Percentiles rank a stretch among this genome's conserved stretches.
These are phyloP conservation scores for Annulohypoxylon nitens DNA, from an alignment of 495 filamentous ascomycete genomes.

Conservation along the genomic window DNA sequence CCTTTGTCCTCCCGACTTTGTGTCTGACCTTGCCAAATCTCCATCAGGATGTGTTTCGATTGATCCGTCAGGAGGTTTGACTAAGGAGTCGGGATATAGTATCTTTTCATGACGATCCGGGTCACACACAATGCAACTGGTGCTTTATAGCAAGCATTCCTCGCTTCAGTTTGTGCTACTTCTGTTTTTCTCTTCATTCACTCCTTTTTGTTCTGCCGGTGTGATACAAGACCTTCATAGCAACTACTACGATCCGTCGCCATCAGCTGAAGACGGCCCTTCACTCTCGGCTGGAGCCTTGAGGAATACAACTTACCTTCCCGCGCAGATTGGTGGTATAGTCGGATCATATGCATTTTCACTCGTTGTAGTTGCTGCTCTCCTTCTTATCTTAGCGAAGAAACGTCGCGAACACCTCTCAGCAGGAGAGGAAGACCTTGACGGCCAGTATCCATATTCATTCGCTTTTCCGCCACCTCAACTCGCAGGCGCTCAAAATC, in stretches of 20 bases:
- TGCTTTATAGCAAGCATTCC: conserved; percentile 50
- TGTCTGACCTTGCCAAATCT: conserved; percentile 54
- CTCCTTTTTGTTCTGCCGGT: conserved; percentile 53
- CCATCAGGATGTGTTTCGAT: conserved; percentile 63
- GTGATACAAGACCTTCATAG: conserved; percentile 57
- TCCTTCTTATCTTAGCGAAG: conserved; percentile 69
- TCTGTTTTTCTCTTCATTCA: conserved; percentile 51
- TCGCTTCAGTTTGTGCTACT: conserved; percentile 46
- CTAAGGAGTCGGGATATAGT: conserved; percentile 50
- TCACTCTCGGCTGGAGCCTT: conserved; percentile 66
- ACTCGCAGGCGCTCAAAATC: conserved; percentile 28
- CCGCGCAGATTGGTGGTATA: conserved; percentile 81
- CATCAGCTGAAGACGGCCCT: conserved; percentile 69
- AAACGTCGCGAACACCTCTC: conserved; percentile 57
- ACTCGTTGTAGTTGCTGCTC: conserved; percentile 73
- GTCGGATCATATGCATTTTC: conserved; percentile 82
- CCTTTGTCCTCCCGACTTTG: conserved; percentile 54
- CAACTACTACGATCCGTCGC: conserved; percentile 69
- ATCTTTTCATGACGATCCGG: conserved; percentile 50
- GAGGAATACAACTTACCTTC: conserved; percentile 72
- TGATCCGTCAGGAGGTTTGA: conserved; percentile 55
- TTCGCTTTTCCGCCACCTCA: conserved; percentile 53
- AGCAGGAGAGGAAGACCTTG: conserved; percentile 50
- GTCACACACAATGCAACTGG: conserved; percentile 52
- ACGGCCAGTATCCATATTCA: conserved; percentile 48